These are phyloP conservation scores for Laburnicola sp. DNA, from an alignment of 2,329 filamentous ascomycete species.

Conservation along the genomic window DNA sequence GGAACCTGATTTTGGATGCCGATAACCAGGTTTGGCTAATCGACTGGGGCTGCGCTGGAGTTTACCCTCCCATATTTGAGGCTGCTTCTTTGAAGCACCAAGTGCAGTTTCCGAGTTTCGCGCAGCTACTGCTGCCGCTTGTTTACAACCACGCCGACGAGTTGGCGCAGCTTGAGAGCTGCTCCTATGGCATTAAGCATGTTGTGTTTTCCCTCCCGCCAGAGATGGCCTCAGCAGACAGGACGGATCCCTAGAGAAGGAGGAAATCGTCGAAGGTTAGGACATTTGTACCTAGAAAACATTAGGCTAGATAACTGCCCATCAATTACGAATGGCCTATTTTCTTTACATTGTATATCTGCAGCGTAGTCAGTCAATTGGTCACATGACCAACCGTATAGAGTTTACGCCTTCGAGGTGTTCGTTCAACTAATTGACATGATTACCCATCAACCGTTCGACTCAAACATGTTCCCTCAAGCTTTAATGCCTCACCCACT, in stretches of 20 bases:
- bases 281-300: not conserved
- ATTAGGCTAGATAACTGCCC: not conserved
- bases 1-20: constrained; percentile 12
- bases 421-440: too few species aligned
- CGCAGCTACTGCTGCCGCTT: constrained; percentile 11
- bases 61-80: constrained; percentile 17
- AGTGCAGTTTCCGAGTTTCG: constrained; percentile 6
- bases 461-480: too few species aligned
- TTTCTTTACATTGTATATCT: not conserved
- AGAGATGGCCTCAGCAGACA: not conserved
- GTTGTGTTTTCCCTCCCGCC: constrained; percentile 7
- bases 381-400: too few species aligned
- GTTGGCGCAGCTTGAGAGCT: constrained; percentile 12
- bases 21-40: constrained; percentile 15
- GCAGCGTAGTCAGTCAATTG: too few species aligned
- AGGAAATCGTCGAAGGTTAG: not conserved
- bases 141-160: constrained; percentile 10
- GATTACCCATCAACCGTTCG: too few species aligned
- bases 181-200: constrained; percentile 9
- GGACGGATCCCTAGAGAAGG: not conserved
- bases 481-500: too few species aligned
- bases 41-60: constrained; percentile 13
- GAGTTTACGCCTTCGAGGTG: too few species aligned
- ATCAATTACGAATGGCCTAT: not conserved
- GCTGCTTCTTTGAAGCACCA: constrained; percentile 14